Conservation (phyloP, 768 basidiomycete species). For the Chlorophyllum brunneum region DNA sequence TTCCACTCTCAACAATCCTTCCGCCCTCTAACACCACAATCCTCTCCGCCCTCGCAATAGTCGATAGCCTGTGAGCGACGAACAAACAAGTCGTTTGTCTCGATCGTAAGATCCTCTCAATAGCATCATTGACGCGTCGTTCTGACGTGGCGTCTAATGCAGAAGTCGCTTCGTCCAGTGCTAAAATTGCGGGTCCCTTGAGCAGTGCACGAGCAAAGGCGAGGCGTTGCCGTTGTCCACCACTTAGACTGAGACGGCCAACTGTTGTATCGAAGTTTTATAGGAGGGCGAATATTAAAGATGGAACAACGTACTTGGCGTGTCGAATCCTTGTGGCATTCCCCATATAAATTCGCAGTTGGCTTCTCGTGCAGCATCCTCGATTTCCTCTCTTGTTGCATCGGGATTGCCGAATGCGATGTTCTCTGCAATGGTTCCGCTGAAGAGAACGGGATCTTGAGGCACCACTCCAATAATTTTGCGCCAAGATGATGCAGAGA, state of each 20-base stretch:
- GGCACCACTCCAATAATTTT: constrained; percentile 90
- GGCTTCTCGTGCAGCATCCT: constrained; percentile 83
- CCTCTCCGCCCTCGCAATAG: constrained; percentile 85
- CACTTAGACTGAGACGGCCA: constrained; percentile 65
- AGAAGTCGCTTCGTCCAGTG: constrained; percentile 87
- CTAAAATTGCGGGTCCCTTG: constrained; percentile 83
- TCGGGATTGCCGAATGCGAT: constrained; percentile 82
- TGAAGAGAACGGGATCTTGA: constrained; percentile 89
- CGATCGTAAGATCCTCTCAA: constrained; percentile 79
- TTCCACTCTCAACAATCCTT: constrained; percentile 75
- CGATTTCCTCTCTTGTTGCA: constrained; percentile 79
- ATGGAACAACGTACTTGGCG: constrained; percentile 60
- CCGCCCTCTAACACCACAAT: constrained; percentile 91
- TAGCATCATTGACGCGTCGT: constrained; percentile 84
- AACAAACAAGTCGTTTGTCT: constrained; percentile 84
- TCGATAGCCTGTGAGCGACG: constrained; percentile 86
- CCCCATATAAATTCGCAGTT: constrained; percentile 97
- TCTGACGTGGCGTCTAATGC: constrained; percentile 89
- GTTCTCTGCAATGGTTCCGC: constrained; percentile 91
- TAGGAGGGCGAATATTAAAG: too few species aligned
- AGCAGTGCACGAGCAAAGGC: constrained; percentile 86
- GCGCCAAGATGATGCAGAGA: constrained; percentile 84
- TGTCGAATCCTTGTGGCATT: constrained; percentile 92
- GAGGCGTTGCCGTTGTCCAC: constrained; percentile 78
- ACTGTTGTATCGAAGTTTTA: too few species aligned